Base-by-base conservation (phyloP, 192 early-diverging fungal genomes). In the Umbelopsis sp. region DNA sequence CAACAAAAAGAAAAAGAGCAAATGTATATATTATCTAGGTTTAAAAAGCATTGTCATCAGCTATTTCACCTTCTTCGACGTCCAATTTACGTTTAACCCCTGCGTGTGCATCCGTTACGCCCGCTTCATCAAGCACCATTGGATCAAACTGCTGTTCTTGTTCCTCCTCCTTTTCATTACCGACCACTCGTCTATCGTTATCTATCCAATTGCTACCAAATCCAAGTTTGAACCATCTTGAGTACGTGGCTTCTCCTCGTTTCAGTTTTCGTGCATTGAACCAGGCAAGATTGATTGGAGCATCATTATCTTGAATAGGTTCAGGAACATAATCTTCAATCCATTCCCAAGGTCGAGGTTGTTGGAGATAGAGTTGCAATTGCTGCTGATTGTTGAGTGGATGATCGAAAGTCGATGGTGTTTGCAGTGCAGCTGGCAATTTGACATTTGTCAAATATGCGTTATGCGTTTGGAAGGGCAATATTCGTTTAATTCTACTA, bases 261-360 rank as follows among this genome's bases (percentile, higher is more conserved):
- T 74, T 75, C 1, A 52, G 25, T 55, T 75, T 75, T 22, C 64
- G 45, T 49, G 78, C 78, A 50, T 67, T 64, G 22, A 80, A 80
- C 46, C 72, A 49, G 7, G 47, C 52, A 37, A 80, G 22, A 21
- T 68, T 76, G 44, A 80, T 73, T 0, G 78, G 71, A 9, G 55
- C 71, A 53, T 80, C 78, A 22, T 80, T 80, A 47, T 80, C 78
- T 50, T 61, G 66, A 8, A 64, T 55, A 4, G 70, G 71, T 27
- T 86, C 84, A 21, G 80, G 74, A 4, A 78, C 71, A 70, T 79
- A 83, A 23, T 86, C 84, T 48, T 86, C 84, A 20, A 86, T 74
- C 84, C 84, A 86, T 65, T 83, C 82, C 84, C 84, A 86, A 9
- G 84, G 84, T 46, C 77, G 70, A 20, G 81, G 80, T 35, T 81